These are phyloP conservation scores for Blastocystis hominis DNA, from an alignment of 352 stramenopile genomes.

Conservation along the genomic window DNA sequence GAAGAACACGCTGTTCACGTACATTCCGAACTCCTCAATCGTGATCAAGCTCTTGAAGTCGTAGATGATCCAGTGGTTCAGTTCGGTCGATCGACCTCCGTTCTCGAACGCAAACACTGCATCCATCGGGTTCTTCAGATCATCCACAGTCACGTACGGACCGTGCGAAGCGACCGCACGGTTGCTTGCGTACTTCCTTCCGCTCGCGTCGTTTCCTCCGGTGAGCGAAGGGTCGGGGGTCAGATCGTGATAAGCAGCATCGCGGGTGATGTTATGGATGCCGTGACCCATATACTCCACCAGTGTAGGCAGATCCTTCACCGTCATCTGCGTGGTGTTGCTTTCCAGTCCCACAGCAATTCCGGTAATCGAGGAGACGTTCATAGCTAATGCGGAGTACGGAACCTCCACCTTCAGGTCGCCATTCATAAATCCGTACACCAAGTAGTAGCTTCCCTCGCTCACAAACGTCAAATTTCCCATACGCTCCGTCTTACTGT, in stretches of 20 bases:
- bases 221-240: constrained; percentile 39
- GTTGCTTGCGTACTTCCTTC: not conserved
- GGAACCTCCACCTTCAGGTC: not conserved
- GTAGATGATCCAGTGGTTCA: constrained; percentile 58
- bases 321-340: not conserved
- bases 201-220: not conserved
- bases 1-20: constrained; percentile 44
- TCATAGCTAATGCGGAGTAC: not conserved
- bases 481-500: not conserved
- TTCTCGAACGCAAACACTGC: constrained; percentile 46
- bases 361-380: not conserved
- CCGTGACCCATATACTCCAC: constrained; percentile 16
- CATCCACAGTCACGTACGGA: constrained; percentile 47
- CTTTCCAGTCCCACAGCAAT: not conserved
- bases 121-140: not conserved
- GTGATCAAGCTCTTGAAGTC: constrained; percentile 42
- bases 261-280: constrained; percentile 23
- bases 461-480: constrained; percentile 3
- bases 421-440: constrained; percentile 13
- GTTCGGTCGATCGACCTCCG: constrained; percentile 10
- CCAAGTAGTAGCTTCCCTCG: not conserved
- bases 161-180: constrained; percentile 28
- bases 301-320: constrained; percentile 23
- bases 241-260: constrained; percentile 8
- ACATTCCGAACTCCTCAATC: constrained; percentile 39